These are phyloP conservation scores for Rhodotorula glutinis DNA, from an alignment of 1,284 basidiomycete genomes.

Conservation along the genomic window DNA sequence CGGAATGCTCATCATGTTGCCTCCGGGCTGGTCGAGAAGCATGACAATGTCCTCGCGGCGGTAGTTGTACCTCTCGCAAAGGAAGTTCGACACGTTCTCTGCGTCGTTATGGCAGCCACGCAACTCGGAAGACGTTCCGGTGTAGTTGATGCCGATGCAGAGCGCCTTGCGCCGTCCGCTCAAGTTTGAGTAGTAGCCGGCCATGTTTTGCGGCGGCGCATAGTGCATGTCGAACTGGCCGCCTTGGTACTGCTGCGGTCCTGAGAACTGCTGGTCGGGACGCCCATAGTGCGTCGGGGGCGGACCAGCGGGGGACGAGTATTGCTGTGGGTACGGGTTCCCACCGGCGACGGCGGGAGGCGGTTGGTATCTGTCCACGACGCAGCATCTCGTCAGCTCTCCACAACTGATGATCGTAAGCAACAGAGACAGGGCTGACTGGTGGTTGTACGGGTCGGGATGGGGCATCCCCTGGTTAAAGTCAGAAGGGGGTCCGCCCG, in stretches of 20 bases:
- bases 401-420: too few relatives aligned
- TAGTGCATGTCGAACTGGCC: conserved; percentile 36
- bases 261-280: conserved; percentile 20
- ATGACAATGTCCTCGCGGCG: conserved; percentile 77
- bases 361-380: conserved; percentile 17
- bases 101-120: conserved; percentile 75
- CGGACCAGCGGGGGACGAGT: conserved; percentile 15
- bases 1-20: conserved; percentile 63
- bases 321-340: conserved; percentile 26
- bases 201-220: conserved; percentile 13
- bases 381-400: neutral
- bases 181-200: conserved; percentile 43
- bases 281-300: conserved; percentile 38
- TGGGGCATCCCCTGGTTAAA: conserved; percentile 22
- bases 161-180: conserved; percentile 42
- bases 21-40: conserved; percentile 67
- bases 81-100: conserved; percentile 67
- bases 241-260: conserved; percentile 41
- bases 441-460: conserved; percentile 16
- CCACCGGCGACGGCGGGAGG: conserved; percentile 11
- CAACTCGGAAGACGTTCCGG: conserved; percentile 53
- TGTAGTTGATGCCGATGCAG: conserved; percentile 54
- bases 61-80: conserved; percentile 64
- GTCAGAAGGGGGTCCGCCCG: conserved; percentile 3
- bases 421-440: neutral